Evolutionary conservation across 2,329 filamentous ascomycete species (phyloP).

Genomic region (Neofusicoccum sp.): DNA sequence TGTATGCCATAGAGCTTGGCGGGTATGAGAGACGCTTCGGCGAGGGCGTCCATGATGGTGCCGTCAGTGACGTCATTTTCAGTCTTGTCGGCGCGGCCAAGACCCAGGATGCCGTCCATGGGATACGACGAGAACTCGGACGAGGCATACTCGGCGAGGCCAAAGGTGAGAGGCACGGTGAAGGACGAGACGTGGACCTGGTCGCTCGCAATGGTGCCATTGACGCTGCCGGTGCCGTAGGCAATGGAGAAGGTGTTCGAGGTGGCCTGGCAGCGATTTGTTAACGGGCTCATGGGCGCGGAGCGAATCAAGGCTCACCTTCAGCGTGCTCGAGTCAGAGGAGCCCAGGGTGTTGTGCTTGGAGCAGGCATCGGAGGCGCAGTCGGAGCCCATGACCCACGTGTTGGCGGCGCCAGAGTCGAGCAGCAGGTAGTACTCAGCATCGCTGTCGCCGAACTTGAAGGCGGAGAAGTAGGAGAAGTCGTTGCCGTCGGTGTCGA

Average conservation of each 20-base stretch:
- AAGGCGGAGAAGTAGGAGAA: constrained; percentile 55
- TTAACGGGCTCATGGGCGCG: background rate
- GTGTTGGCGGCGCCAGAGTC: constrained; percentile 63
- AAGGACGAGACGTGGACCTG: constrained; percentile 65
- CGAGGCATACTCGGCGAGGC: constrained; percentile 69
- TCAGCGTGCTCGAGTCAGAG: constrained; percentile 63
- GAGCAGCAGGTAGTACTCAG: constrained; percentile 54
- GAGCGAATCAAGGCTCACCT: constrained; percentile 26
- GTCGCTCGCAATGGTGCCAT: constrained; percentile 65
- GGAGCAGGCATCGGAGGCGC: constrained; percentile 63
- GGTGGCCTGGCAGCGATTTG: constrained; percentile 37
- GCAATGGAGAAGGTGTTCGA: constrained; percentile 61
- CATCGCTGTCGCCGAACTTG: constrained; percentile 48
- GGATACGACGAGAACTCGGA: constrained; percentile 73
- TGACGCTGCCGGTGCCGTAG: constrained; percentile 76
- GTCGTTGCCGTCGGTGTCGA: constrained; percentile 55
- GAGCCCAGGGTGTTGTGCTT: constrained; percentile 69
- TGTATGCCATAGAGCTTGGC: constrained; percentile 70
- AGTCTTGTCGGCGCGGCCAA: constrained; percentile 58
- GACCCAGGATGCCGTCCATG: constrained; percentile 83
- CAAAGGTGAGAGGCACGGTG: constrained; percentile 65
- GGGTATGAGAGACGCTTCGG: constrained; percentile 55
- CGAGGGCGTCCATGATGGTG: constrained; percentile 66
- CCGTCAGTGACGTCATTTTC: constrained; percentile 51
- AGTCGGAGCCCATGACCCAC: constrained; percentile 78